These are phyloP conservation scores for Fraxinus sp. DNA, from an alignment of 305 asterid species.

Conservation along the genomic window DNA sequence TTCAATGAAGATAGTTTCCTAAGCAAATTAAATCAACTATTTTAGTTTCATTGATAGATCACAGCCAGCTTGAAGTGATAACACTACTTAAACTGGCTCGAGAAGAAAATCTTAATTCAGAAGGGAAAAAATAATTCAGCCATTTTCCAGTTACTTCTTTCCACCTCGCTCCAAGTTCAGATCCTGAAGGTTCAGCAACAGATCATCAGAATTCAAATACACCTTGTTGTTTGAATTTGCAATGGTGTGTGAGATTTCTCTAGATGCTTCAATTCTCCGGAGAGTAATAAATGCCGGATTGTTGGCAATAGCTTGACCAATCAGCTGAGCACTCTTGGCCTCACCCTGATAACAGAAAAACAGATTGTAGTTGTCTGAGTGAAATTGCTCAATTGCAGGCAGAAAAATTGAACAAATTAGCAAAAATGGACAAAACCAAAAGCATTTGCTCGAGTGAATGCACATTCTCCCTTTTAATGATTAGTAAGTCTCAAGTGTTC, in stretches of 20 bases:
- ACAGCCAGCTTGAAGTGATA: not conserved
- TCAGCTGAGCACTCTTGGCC: constrained; percentile 65
- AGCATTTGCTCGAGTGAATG: not conserved
- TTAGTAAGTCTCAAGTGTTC: not conserved
- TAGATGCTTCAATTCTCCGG: constrained; percentile 54
- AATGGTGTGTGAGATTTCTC: constrained; percentile 44
- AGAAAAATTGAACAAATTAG: not conserved
- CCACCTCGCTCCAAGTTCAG: constrained; percentile 23
- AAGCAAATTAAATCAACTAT: not conserved
- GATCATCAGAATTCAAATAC: constrained; percentile 56
- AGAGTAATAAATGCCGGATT: constrained; percentile 57
- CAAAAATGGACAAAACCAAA: not conserved
- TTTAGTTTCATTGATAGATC: not conserved
- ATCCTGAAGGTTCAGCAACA: constrained; percentile 68
- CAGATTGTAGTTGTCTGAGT: not conserved
- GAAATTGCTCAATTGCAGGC: not conserved
- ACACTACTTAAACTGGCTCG: not conserved
- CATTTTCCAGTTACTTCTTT: constrained; percentile 24
- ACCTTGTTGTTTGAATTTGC: constrained; percentile 57
- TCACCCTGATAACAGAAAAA: constrained; percentile 53
- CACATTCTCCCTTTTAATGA: not conserved
- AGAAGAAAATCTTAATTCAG: not conserved
- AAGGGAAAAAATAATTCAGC: not conserved
- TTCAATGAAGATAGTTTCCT: not conserved
- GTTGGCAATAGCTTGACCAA: constrained; percentile 52